phyloP scores from a whole-genome alignment of 768 basidiomycete genomes.

The Calocybe indica region DNA sequence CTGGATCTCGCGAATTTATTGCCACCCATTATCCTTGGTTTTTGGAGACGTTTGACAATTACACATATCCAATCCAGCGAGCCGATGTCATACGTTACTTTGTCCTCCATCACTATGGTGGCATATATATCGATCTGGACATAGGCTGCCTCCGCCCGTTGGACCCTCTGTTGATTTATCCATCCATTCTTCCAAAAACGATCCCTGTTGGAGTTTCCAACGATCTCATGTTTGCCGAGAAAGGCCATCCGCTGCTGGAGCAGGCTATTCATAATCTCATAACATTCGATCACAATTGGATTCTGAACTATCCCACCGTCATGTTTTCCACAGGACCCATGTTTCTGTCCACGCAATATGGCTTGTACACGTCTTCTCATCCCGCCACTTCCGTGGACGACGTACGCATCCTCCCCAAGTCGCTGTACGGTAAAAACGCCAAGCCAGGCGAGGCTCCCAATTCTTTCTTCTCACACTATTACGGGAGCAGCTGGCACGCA shows the following conservation, averaged over 20 bases:
- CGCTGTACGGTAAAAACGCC: conserved; percentile 97
- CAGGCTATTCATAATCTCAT: conserved; percentile 90
- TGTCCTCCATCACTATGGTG: conserved; percentile 91
- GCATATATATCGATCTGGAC: conserved; percentile 94
- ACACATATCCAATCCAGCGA: conserved; percentile 88
- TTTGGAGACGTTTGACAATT: conserved; percentile 87
- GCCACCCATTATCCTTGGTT: conserved; percentile 87
- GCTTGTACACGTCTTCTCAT: conserved; percentile 72
- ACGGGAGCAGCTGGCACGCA: conserved; percentile 97
- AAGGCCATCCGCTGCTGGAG: conserved; percentile 81
- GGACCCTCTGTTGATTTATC: conserved; percentile 80
- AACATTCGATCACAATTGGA: conserved; percentile 89
- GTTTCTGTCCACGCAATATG: conserved; percentile 95
- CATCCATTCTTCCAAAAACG: conserved; percentile 89
- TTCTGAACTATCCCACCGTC: conserved; percentile 98
- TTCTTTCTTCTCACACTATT: conserved; percentile 95
- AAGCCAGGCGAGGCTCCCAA: conserved; percentile 76
- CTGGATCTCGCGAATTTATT: conserved; percentile 84
- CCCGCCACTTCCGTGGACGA: conserved; percentile 60
- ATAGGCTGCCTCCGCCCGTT: conserved; percentile 86
- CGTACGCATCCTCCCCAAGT: conserved; percentile 89
- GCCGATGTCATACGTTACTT: conserved; percentile 99
- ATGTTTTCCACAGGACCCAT: conserved; percentile 99
- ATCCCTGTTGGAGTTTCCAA: conserved; percentile 97
- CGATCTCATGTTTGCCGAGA: conserved; percentile 91